These are phyloP conservation scores for Podospora appendiculata DNA, from an alignment of 495 filamentous ascomycete genomes.

Conservation along the genomic window DNA sequence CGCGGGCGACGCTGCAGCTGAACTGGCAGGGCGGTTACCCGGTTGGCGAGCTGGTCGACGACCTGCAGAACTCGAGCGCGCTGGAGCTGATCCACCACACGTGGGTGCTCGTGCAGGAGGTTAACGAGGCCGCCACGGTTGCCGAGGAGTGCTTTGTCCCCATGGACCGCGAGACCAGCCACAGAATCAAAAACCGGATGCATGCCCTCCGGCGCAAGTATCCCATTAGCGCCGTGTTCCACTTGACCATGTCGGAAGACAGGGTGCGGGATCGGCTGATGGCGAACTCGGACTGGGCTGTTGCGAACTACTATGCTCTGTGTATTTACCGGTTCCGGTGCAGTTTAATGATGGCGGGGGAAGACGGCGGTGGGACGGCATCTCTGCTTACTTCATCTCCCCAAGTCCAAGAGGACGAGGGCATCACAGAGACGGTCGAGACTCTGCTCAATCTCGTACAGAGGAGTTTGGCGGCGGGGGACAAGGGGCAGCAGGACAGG, in stretches of 20 bases:
- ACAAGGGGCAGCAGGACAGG: constrained; percentile 27
- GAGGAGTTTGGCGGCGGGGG: constrained; percentile 30
- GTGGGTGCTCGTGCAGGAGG: constrained; percentile 30
- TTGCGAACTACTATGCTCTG: constrained; percentile 36
- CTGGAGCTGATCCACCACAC: constrained; percentile 30
- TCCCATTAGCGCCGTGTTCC: constrained; percentile 20
- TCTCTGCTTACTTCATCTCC: too few relatives aligned
- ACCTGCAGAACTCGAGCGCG: constrained; percentile 33
- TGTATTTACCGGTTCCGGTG: constrained; percentile 35
- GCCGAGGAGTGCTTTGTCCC: neutral
- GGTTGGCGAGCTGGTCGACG: constrained; percentile 37
- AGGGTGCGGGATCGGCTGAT: constrained; percentile 31
- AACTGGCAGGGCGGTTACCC: constrained; percentile 39
- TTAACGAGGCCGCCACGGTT: constrained; percentile 12
- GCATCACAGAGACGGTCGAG: constrained; percentile 10
- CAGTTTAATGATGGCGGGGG: constrained; percentile 3
- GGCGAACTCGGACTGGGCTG: constrained; percentile 42
- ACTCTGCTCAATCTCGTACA: constrained; percentile 32
- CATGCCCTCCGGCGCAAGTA: constrained; percentile 8
- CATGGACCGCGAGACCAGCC: neutral
- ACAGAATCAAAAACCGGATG: constrained; percentile 10
- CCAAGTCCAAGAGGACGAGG: constrained; percentile 16
- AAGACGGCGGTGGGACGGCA: neutral
- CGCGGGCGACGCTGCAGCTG: constrained; percentile 8
- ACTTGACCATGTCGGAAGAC: constrained; percentile 27